Evolutionary conservation across 805 yeast species (phyloP).

Genomic region (Barnettozyma populi): DNA sequence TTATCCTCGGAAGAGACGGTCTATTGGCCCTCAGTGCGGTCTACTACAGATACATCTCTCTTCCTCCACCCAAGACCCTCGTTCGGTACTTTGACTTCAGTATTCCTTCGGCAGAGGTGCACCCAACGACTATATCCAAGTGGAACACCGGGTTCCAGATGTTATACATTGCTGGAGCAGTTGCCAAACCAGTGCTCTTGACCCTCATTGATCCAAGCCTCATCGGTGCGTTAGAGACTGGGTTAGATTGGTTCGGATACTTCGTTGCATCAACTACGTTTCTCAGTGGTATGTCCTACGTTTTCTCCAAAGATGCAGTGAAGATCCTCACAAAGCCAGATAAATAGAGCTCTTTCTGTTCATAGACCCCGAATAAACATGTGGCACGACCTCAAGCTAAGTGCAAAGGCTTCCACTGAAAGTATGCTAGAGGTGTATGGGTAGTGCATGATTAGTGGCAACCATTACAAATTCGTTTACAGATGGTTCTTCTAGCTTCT

Average conservation of each 20-base stretch:
- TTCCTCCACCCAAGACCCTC: conserved; percentile 73
- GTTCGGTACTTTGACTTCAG: conserved; percentile 71
- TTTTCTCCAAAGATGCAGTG: conserved; percentile 65
- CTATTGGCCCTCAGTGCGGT: conserved; percentile 67
- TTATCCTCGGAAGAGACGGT: conserved; percentile 83
- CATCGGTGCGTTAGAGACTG: conserved; percentile 20
- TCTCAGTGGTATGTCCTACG: conserved; percentile 72
- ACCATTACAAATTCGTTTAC: too few relatives aligned
- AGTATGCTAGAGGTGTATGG: too few relatives aligned
- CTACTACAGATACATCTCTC: conserved; percentile 63
- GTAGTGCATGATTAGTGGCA: too few relatives aligned
- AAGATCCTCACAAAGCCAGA: conserved; percentile 35
- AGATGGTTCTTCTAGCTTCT: too few relatives aligned
- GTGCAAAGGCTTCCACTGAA: too few relatives aligned
- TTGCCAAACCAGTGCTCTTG: conserved; percentile 47
- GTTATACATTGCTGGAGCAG: conserved; percentile 70
- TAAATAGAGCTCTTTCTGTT: not conserved
- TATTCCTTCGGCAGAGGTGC: conserved; percentile 78
- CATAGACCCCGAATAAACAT: too few relatives aligned
- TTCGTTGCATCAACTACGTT: conserved; percentile 67
- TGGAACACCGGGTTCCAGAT: conserved; percentile 89
- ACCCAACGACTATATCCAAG: conserved; percentile 81
- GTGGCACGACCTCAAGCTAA: too few relatives aligned
- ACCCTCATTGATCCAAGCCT: conserved; percentile 29
- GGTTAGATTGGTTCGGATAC: conserved; percentile 39